These are phyloP conservation scores for Penicillium nucicola DNA, from an alignment of 495 filamentous ascomycete genomes.

Conservation along the genomic window DNA sequence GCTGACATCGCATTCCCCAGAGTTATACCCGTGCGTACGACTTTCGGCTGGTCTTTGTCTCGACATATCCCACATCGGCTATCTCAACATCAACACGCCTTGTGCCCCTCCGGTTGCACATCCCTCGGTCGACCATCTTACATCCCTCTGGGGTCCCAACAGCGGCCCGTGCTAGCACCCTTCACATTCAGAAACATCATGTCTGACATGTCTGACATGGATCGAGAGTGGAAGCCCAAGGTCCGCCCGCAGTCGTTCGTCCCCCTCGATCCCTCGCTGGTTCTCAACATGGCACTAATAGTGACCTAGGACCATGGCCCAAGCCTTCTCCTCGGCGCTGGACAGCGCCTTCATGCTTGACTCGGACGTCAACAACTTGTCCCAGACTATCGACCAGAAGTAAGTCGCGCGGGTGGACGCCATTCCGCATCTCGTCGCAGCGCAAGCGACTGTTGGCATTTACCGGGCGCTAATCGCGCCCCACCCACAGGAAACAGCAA, in stretches of 20 bases:
- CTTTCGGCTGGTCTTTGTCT: conserved; percentile 26
- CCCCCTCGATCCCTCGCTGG: neutral
- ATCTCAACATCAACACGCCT: conserved; percentile 1
- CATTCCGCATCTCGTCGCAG: neutral
- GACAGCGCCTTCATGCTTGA: conserved; percentile 88
- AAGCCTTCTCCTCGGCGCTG: conserved; percentile 79
- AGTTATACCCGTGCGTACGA: conserved; percentile 1
- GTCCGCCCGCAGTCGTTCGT: conserved; percentile 80
- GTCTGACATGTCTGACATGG: conserved; percentile 66
- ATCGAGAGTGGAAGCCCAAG: conserved; percentile 75
- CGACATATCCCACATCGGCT: conserved; percentile 5
- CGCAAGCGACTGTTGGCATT: neutral
- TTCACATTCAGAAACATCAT: conserved; percentile 24
- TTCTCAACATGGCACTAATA: conserved; percentile 19
- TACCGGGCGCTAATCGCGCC: neutral
- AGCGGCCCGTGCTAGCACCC: neutral
- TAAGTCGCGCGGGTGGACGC: conserved; percentile 39
- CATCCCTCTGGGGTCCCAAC: neutral
- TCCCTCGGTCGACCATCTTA: neutral
- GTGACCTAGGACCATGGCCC: conserved; percentile 71
- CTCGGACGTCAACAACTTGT: conserved; percentile 71
- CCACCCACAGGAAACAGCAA: conserved; percentile 53
- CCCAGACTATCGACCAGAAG: conserved; percentile 80
- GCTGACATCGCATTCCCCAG: neutral
- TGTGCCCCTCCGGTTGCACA: conserved; percentile 16